Percentiles rank a stretch among this genome's conserved stretches.
phyloP scores from a whole-genome alignment of 345 rosid species.

The Cochlearia excelsa region DNA sequence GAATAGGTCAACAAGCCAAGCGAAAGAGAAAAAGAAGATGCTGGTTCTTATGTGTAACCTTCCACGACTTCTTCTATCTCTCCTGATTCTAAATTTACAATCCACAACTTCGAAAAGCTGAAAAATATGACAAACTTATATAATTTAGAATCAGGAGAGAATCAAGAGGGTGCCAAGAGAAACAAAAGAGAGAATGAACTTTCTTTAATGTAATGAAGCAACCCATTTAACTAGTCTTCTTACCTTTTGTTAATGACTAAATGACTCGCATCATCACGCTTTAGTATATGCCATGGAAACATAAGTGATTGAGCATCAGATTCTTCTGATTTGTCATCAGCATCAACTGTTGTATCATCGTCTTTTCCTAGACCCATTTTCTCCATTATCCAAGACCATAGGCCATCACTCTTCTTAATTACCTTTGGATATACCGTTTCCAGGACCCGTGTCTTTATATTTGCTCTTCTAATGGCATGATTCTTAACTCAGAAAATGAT shows the following conservation, averaged over 20 bases:
- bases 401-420: conserved; percentile 40
- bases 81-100: conserved; percentile 63
- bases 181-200: conserved; percentile 8
- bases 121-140: conserved; percentile 27
- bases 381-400: conserved; percentile 71
- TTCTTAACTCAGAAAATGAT: conserved; percentile 44
- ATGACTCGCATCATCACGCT: conserved; percentile 44
- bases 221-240: conserved; percentile 2
- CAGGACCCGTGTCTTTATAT: conserved; percentile 65
- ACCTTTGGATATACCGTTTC: conserved; percentile 79
- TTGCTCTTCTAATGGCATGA: conserved; percentile 91
- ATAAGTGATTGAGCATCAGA: conserved; percentile 42
- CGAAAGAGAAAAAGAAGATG: neutral
- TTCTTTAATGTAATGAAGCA: neutral
- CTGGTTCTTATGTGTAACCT: conserved; percentile 48
- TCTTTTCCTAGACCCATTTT: conserved; percentile 56
- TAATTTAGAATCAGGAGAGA: neutral
- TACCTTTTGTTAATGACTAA: conserved; percentile 66
- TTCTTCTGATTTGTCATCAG: conserved; percentile 49
- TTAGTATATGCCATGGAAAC: conserved; percentile 92
- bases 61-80: conserved; percentile 55
- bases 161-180: neutral
- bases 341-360: conserved; percentile 34
- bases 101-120: conserved; percentile 85
- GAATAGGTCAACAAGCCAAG: conserved; percentile 4